Percentiles rank a stretch among this genome's conserved stretches.
phyloP scores from a whole-genome alignment of 75 land plant species.

The Pinus taeda region DNA sequence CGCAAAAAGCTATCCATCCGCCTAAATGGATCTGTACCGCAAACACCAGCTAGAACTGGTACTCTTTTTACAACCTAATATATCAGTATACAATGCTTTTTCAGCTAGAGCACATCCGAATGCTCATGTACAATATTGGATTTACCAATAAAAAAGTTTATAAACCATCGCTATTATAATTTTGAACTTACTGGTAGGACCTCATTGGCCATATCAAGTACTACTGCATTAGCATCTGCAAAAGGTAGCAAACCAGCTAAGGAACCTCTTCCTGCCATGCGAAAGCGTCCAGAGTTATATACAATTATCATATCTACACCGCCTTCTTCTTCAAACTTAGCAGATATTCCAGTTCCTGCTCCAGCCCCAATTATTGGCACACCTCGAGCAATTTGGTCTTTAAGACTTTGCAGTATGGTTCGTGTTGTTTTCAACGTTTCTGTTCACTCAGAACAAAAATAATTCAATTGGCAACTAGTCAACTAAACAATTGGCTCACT shows the following conservation, averaged over 20 bases:
- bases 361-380: constrained; percentile 97
- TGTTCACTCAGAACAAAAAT: constrained; percentile 18
- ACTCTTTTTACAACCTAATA: constrained; percentile 81
- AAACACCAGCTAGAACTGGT: constrained; percentile 98
- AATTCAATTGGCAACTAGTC: not conserved
- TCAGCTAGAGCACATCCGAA: not conserved
- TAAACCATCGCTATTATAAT: not conserved
- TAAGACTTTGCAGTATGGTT: constrained; percentile 52
- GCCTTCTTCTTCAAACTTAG: constrained; percentile 99
- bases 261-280: constrained; percentile 99
- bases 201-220: constrained; percentile 97
- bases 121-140: not conserved
- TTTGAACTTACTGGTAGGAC: constrained; percentile 80
- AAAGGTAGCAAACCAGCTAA: constrained; percentile 91
- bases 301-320: constrained; percentile 91
- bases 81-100: not conserved
- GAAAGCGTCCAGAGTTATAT: constrained; percentile 94
- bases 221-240: constrained; percentile 99
- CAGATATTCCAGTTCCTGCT: constrained; percentile 99
- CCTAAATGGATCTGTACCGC: constrained; percentile 97
- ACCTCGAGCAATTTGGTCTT: constrained; percentile 65
- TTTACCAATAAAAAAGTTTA: not conserved
- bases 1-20: constrained; percentile 81
- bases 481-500: not conserved
- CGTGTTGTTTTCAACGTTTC: constrained; percentile 71